Conservation (phyloP, 805 yeast species). For the Lipomyces orientalis region DNA sequence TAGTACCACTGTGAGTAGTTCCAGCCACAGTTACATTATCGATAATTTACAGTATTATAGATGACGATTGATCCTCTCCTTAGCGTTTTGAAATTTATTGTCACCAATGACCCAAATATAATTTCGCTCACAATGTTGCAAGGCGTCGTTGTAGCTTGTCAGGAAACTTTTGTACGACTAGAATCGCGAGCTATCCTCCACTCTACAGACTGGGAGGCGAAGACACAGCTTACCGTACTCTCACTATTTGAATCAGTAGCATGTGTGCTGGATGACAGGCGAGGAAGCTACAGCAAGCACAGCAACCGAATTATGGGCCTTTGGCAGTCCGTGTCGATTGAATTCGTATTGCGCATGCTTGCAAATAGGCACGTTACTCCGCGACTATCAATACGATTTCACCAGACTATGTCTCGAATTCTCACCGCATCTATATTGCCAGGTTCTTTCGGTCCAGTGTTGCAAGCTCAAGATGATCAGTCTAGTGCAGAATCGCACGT, state of each 20-base stretch:
- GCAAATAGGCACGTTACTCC: constrained; percentile 2
- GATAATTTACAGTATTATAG: background rate
- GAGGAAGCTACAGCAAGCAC: background rate
- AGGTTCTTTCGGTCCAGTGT: constrained; percentile 6
- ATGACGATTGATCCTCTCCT: background rate
- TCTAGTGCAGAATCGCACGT: background rate
- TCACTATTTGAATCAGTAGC: background rate
- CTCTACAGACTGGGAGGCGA: constrained; percentile 9
- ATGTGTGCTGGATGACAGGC: background rate
- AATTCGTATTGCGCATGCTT: constrained; percentile 17
- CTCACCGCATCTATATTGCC: background rate
- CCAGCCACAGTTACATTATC: background rate
- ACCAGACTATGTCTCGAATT: background rate
- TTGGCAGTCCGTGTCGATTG: constrained; percentile 26
- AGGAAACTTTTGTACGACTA: constrained; percentile 17
- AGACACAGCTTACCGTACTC: background rate
- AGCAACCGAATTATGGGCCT: constrained; percentile 5
- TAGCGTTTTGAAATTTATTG: constrained; percentile 9
- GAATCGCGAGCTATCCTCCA: constrained; percentile 3
- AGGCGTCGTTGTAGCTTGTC: constrained; percentile 13
- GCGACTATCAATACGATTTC: constrained; percentile 6
- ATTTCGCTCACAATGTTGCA: constrained; percentile 13
- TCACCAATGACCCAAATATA: background rate
- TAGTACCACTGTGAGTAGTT: background rate
- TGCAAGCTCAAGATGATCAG: constrained; percentile 1